phyloP scores from a whole-genome alignment of 169 alveolate genomes.

The Sarcocystis neurona region DNA sequence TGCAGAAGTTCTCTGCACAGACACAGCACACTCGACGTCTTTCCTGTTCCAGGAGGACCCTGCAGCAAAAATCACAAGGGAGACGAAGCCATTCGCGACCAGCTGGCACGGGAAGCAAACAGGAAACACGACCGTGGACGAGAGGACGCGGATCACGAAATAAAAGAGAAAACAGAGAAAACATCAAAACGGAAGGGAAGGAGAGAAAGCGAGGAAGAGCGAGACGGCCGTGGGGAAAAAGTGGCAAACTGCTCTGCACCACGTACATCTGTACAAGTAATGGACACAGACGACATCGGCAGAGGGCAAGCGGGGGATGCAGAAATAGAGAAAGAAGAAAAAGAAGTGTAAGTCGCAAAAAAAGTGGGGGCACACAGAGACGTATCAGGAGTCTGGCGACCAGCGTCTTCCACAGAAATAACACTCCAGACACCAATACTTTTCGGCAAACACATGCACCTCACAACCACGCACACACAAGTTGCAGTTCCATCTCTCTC shows the following conservation, averaged over 20 bases:
- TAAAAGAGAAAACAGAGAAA: slow-evolving; percentile 23
- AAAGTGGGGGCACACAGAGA: not conserved
- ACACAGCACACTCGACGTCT: slow-evolving; percentile 97
- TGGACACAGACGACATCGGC: no score
- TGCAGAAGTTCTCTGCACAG: slow-evolving; percentile 96
- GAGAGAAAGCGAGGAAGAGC: not conserved
- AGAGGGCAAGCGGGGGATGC: no score
- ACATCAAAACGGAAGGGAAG: not conserved
- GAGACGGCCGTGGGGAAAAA: not conserved
- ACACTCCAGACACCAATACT: no score
- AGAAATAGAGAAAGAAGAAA: not conserved
- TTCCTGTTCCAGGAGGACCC: slow-evolving; percentile 99
- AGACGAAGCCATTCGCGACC: slow-evolving; percentile 30
- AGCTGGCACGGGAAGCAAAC: not conserved
- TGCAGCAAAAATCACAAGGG: slow-evolving; percentile 24
- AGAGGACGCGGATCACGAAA: not conserved
- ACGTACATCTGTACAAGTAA: no score
- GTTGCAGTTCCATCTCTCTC: no score
- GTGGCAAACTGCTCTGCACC: not conserved
- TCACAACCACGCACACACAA: no score
- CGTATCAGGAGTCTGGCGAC: not conserved
- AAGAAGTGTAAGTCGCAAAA: not conserved
- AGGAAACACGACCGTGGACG: not conserved
- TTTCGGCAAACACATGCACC: no score
- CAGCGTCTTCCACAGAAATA: no score